Conservation (phyloP, 108 stramenopile genomes). For the Nannochloropsis oceanica region DNA sequence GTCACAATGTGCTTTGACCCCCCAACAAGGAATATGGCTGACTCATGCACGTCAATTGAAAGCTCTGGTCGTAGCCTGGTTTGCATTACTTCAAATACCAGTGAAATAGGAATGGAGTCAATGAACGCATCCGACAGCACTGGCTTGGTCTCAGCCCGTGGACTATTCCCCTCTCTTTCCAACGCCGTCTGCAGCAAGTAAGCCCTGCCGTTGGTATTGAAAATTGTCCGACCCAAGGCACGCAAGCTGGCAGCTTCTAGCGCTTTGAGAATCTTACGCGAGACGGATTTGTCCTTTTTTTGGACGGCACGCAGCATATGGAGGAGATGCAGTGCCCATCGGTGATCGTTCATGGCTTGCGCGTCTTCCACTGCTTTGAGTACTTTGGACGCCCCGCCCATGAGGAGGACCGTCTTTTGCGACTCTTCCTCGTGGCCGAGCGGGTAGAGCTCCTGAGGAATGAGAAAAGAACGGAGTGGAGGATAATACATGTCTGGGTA, state of each 20-base stretch:
- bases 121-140: not conserved
- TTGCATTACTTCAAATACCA: not conserved
- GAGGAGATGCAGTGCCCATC: not conserved
- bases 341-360: not conserved
- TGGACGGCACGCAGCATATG: not conserved
- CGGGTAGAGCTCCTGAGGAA: not conserved
- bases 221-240: not conserved
- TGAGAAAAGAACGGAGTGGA: not conserved
- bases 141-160: not conserved
- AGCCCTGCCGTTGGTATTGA: not conserved
- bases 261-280: not conserved
- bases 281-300: not conserved
- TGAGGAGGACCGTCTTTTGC: not conserved
- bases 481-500: not conserved
- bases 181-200: not conserved
- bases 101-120: not conserved
- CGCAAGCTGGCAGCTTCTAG: not conserved
- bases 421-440: not conserved
- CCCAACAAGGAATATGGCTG: not conserved
- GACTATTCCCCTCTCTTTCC: not conserved
- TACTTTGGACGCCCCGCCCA: not conserved
- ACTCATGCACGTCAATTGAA: not conserved
- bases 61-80: not conserved
- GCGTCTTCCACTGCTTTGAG: not conserved
- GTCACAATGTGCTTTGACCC: not conserved